Conservation (phyloP, 208 protist genomes). For the Acanthamoeba lenticulata region DNA sequence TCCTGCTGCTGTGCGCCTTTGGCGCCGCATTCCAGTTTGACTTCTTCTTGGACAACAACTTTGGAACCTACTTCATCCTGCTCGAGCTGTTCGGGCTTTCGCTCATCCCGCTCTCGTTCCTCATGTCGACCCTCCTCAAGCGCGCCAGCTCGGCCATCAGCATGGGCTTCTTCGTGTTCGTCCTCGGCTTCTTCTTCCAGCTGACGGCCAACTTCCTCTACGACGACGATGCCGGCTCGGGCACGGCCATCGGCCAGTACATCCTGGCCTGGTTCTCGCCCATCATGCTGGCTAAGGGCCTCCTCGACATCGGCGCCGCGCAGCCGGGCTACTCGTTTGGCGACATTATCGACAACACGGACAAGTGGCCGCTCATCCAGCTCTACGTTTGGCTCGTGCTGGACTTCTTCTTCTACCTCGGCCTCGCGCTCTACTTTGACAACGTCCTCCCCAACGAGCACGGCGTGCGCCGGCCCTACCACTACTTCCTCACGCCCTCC, state of each 20-base stretch:
- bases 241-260: conserved; percentile 45
- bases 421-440: conserved; percentile 55
- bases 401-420: conserved; percentile 57
- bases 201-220: conserved; percentile 24
- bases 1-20: conserved; percentile 62
- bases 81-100: conserved; percentile 75
- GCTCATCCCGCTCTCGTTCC: conserved; percentile 74
- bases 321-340: conserved; percentile 13
- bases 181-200: conserved; percentile 63
- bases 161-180: conserved; percentile 63
- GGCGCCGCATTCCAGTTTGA: conserved; percentile 70
- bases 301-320: neutral
- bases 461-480: conserved; percentile 7
- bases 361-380: conserved; percentile 58
- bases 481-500: conserved; percentile 65
- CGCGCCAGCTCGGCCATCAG: conserved; percentile 7
- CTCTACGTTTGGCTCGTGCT: conserved; percentile 44
- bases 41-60: conserved; percentile 74
- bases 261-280: conserved; percentile 65
- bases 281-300: conserved; percentile 61
- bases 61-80: conserved; percentile 80
- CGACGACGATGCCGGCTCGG: neutral
- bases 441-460: conserved; percentile 66
- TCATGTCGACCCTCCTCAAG: conserved; percentile 73
- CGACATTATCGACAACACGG: conserved; percentile 24